phyloP scores from a whole-genome alignment of 495 filamentous ascomycete genomes.

The Aspergillus kassunensis region DNA sequence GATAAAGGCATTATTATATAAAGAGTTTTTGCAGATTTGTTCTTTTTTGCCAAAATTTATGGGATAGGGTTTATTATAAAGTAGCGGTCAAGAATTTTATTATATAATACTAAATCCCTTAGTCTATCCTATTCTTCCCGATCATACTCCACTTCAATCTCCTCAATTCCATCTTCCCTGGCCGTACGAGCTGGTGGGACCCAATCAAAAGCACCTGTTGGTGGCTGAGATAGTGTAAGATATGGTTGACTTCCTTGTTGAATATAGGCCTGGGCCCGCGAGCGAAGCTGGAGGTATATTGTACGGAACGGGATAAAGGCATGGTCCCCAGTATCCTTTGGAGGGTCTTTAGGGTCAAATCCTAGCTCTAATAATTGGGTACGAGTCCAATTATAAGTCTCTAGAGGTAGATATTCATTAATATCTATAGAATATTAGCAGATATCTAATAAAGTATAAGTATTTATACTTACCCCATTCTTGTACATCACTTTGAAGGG shows the following conservation, averaged over 20 bases:
- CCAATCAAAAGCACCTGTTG: not conserved
- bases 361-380: not conserved
- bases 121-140: too few relatives aligned
- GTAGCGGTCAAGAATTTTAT: too few relatives aligned
- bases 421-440: not conserved
- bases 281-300: conserved; percentile 6
- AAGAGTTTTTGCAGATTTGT: too few relatives aligned
- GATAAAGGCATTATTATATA: too few relatives aligned
- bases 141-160: too few relatives aligned
- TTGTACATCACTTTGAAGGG: conserved; percentile 6
- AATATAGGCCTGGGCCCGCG: not conserved
- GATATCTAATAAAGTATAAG: too few relatives aligned
- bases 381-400: not conserved
- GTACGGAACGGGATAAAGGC: conserved; percentile 1
- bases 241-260: not conserved
- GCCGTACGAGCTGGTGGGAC: too few relatives aligned
- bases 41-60: too few relatives aligned
- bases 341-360: conserved; percentile 4
- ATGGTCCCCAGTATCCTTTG: not conserved
- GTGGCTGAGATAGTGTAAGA: not conserved
- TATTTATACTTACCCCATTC: not conserved
- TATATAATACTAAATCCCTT: too few relatives aligned
- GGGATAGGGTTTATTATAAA: too few relatives aligned
- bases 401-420: conserved; percentile 6
- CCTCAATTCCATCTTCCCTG: too few relatives aligned